Percentiles rank a stretch among this genome's conserved stretches.
These are phyloP conservation scores for Penicillium brasilianum DNA, from an alignment of 2,329 filamentous ascomycete genomes.

Conservation along the genomic window DNA sequence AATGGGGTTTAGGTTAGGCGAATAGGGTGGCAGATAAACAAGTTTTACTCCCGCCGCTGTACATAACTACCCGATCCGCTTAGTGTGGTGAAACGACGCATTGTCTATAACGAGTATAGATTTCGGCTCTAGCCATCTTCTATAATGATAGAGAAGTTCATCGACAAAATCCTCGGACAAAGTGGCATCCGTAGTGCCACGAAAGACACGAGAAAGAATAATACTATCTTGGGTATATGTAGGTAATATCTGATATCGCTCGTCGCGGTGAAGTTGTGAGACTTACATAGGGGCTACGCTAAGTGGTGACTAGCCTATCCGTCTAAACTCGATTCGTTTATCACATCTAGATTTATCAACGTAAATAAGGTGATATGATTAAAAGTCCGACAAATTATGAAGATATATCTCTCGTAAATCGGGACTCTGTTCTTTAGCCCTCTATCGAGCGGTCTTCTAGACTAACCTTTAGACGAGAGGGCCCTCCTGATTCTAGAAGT, in stretches of 20 bases:
- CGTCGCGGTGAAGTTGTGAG: slow-evolving; percentile 1
- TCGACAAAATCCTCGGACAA: neutral
- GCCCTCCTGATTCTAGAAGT: too few species aligned
- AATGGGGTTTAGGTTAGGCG: neutral
- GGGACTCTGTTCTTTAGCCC: neutral
- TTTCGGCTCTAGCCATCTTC: neutral
- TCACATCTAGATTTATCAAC: neutral
- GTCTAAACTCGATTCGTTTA: slow-evolving; percentile 3
- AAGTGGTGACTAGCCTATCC: slow-evolving; percentile 7
- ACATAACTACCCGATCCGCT: neutral
- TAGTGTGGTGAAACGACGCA: neutral
- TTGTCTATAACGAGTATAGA: neutral
- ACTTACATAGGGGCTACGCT: neutral
- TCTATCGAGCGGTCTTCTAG: too few species aligned
- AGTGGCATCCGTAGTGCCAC: neutral
- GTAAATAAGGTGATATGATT: too few species aligned
- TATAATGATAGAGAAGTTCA: neutral
- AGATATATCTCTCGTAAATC: slow-evolving; percentile 10
- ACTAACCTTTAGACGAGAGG: too few species aligned
- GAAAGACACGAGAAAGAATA: neutral
- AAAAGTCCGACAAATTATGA: slow-evolving; percentile 5
- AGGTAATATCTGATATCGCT: slow-evolving; percentile 8
- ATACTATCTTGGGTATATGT: slow-evolving; percentile 1
- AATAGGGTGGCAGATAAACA: neutral
- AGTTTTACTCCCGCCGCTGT: neutral